Evolutionary conservation across 179 eudicot species (phyloP).

Genomic region (Corrigiola litoralis): DNA sequence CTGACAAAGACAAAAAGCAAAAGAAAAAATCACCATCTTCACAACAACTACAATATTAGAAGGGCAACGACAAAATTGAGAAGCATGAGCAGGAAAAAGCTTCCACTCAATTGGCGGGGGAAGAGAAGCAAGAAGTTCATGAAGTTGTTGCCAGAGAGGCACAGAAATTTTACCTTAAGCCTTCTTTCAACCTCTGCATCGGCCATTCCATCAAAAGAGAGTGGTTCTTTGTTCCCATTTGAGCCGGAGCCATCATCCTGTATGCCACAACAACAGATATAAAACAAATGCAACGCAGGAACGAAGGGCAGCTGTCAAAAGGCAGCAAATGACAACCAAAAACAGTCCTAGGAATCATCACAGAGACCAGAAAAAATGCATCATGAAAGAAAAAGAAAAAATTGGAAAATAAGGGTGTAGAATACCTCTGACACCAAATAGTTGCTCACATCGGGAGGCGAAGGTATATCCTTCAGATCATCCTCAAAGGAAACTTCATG

Average conservation of each 20-base stretch:
- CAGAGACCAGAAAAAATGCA: background rate
- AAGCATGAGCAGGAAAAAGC: background rate
- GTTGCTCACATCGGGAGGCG: conserved; percentile 96
- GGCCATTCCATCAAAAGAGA: conserved; percentile 80
- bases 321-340: background rate
- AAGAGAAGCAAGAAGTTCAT: background rate
- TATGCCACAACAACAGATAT: conserved; percentile 10
- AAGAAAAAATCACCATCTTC: background rate
- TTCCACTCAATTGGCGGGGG: background rate
- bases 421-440: conserved; percentile 86
- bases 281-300: background rate
- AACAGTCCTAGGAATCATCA: background rate
- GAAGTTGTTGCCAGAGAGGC: background rate
- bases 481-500: conserved; percentile 77
- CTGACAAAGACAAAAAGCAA: conserved; percentile 36
- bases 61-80: background rate
- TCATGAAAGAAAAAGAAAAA: background rate
- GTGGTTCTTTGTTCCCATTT: conserved; percentile 58
- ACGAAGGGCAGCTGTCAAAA: conserved; percentile 1
- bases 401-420: background rate
- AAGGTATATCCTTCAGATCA: conserved; percentile 57
- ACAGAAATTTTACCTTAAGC: conserved; percentile 53
- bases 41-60: background rate
- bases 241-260: conserved; percentile 71
- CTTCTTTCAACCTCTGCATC: conserved; percentile 91